Percentiles rank a stretch among this genome's conserved stretches.
These are phyloP conservation scores for Ascoidea asiatica DNA, from an alignment of 805 yeast species.

Conservation along the genomic window DNA sequence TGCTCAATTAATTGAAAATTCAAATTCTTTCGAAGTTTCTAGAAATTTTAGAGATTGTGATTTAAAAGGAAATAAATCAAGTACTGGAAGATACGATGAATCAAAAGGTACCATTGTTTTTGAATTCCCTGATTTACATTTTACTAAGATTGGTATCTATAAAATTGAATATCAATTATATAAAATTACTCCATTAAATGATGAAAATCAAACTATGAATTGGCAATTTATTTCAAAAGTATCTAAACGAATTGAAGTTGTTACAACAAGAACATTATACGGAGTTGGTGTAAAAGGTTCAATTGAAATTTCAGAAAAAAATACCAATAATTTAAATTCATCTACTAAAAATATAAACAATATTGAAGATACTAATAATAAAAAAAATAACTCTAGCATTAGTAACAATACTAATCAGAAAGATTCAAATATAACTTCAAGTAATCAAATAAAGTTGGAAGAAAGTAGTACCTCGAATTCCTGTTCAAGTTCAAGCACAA, in stretches of 20 bases:
- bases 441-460: too few species aligned
- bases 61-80: neutral
- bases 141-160: neutral
- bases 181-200: too few species aligned
- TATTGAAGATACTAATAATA: too few species aligned
- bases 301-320: too few species aligned
- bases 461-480: too few species aligned
- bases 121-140: neutral
- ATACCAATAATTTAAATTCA: too few species aligned
- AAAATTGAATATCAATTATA: neutral
- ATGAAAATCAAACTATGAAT: neutral
- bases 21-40: neutral
- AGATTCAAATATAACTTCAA: too few species aligned
- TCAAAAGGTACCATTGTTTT: neutral
- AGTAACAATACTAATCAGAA: too few species aligned
- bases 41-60: neutral
- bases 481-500: too few species aligned
- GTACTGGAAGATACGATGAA: neutral
- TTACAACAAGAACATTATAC: neutral
- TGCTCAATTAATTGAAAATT: neutral
- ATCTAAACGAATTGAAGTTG: neutral
- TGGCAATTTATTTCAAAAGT: neutral
- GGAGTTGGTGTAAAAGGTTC: too few species aligned
- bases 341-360: too few species aligned
- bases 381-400: too few species aligned